Evolutionary conservation across 768 basidiomycete genomes (phyloP), one percentile per base, ranked within the genome.

Genomic region (Hygrophorus russula): DNA sequence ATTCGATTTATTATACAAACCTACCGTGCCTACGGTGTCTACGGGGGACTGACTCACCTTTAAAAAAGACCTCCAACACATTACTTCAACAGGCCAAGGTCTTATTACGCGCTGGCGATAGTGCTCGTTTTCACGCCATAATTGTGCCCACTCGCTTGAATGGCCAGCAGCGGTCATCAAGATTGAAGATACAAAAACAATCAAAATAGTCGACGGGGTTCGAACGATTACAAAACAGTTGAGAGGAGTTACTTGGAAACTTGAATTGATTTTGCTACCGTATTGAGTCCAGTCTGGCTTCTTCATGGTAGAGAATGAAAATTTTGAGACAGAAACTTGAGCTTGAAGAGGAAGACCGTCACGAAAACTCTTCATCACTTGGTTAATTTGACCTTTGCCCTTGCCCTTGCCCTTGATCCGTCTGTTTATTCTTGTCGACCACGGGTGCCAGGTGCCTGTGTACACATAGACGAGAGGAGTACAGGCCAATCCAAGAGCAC

Each of bases 241-340:
- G 58, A 63, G 72, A 64, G 59, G 67, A 68, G 68, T 66, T 64
- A 80, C 76, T 78, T 79, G 76, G 71, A 54, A 76, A 75, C 74
- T 79, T 78, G 74, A 65, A 65, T 29, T 47, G 71, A 64, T 71
- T 53, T 58, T 54, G 70, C 66, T 74, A 78, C 68, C 67, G 71
- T 71, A 61, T 51, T 61, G 51, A 63, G 56, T 63, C 72, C 71
- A 66, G 66, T 60, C 60, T 59, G 52, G 57, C 46, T 46, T 69
- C 67, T 70, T 67, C 67, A 66, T 46, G 61, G 61, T 67, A 64
- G 63, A 66, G 67, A 60, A 71, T 61, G 61, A 67, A 68, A 68
- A 60, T 68, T 74, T 71, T 63, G 56, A 59, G 52, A 50, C 59
- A 33, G 15, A 59, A 59, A 70, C 66, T 72, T 74, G 71, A 63